These are phyloP conservation scores for Naumovozyma dairenensis DNA, from an alignment of 805 yeast genomes.

Conservation along the genomic window DNA sequence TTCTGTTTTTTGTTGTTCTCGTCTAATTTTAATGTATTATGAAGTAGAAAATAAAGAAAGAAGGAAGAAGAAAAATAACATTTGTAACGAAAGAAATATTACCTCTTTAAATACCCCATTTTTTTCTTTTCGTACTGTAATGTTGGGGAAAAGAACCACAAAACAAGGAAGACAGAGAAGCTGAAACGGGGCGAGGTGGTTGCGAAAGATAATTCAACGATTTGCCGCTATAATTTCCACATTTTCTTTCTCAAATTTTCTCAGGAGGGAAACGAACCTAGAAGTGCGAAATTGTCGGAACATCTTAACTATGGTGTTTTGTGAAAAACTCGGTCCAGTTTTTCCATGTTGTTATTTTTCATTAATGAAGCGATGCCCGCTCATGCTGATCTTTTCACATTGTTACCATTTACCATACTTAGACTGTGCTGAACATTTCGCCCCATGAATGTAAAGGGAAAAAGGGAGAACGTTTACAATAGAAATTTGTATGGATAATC, in stretches of 20 bases:
- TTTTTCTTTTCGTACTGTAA: no score
- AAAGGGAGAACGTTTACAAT: not conserved
- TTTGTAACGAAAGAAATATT: not conserved
- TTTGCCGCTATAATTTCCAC: no score
- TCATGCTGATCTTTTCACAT: constrained; percentile 18
- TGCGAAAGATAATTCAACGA: no score
- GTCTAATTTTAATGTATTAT: not conserved
- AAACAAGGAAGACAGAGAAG: not conserved
- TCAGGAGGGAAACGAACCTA: not conserved
- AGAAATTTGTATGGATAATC: no score
- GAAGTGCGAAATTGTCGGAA: constrained; percentile 14
- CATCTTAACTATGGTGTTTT: constrained; percentile 13
- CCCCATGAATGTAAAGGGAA: constrained; percentile 10
- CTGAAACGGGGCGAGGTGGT: not conserved
- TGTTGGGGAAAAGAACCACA: no score
- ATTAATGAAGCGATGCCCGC: not conserved
- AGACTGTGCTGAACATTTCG: constrained; percentile 12
- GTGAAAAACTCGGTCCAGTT: constrained; percentile 13
- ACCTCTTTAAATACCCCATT: not conserved
- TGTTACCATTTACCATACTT: constrained; percentile 6
- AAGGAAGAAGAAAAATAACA: not conserved
- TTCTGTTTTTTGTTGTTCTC: constrained; percentile 1
- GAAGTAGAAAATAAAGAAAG: not conserved
- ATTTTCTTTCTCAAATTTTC: no score
- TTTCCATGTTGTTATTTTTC: not conserved